Conservation (phyloP, 2,329 filamentous ascomycete genomes). For the Fusarium secorum region DNA sequence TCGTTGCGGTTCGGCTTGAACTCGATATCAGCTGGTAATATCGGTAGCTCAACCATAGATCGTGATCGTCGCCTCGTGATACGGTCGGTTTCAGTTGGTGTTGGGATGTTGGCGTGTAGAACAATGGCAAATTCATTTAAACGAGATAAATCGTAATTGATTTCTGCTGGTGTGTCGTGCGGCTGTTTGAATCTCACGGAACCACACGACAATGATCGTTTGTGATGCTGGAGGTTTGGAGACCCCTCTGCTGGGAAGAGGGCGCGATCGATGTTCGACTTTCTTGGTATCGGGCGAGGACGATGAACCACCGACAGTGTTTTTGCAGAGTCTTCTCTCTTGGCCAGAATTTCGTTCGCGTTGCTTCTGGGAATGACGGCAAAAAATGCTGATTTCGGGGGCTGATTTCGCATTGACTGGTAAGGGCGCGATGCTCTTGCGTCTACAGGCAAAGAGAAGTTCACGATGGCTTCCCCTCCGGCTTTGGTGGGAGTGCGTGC, state of each 20-base stretch:
- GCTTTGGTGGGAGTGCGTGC: slow-evolving; percentile 6
- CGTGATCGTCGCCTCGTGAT: slow-evolving; percentile 41
- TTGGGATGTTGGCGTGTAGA: slow-evolving; percentile 6
- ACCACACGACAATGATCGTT: slow-evolving; percentile 59
- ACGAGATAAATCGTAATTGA: slow-evolving; percentile 49
- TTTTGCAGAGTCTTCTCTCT: slow-evolving; percentile 8
- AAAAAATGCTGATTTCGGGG: slow-evolving; percentile 26
- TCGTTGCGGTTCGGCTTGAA: not conserved
- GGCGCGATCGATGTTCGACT: slow-evolving; percentile 54
- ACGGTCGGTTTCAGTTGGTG: not conserved
- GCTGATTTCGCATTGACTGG: slow-evolving; percentile 29
- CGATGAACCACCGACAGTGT: slow-evolving; percentile 56
- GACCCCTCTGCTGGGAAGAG: slow-evolving; percentile 56
- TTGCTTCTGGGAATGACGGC: slow-evolving; percentile 30
- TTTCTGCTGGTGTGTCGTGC: slow-evolving; percentile 59
- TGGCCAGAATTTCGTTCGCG: slow-evolving; percentile 20
- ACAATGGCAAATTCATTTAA: slow-evolving; percentile 52
- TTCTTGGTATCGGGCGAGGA: slow-evolving; percentile 64
- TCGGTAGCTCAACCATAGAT: slow-evolving; percentile 39
- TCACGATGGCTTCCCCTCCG: slow-evolving; percentile 20
- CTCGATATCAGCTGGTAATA: slow-evolving; percentile 14
- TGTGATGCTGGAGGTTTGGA: slow-evolving; percentile 51
- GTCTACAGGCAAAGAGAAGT: slow-evolving; percentile 38
- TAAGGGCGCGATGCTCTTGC: slow-evolving; percentile 39
- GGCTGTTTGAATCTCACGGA: slow-evolving; percentile 57